These are phyloP conservation scores for Fragaria vesca DNA, from an alignment of 306 rosid genomes.

Conservation along the genomic window DNA sequence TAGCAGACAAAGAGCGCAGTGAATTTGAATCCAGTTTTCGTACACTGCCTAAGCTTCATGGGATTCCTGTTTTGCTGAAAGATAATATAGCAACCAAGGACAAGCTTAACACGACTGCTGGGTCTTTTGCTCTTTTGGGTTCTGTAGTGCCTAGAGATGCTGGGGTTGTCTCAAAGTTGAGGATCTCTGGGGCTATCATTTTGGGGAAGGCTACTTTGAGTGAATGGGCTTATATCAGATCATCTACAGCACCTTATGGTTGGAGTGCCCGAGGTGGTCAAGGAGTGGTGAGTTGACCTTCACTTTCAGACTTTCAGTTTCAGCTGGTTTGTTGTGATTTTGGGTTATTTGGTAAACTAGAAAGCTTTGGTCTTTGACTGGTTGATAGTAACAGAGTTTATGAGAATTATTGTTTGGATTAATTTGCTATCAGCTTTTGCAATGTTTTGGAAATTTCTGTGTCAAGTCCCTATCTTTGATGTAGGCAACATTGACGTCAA, in stretches of 20 bases:
- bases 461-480: neutral
- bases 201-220: constrained; percentile 61
- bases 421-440: neutral
- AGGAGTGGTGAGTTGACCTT: constrained; percentile 49
- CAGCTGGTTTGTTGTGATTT: neutral
- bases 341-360: neutral
- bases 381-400: neutral
- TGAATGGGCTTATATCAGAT: constrained; percentile 54
- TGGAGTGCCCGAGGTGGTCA: constrained; percentile 61
- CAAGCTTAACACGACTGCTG: constrained; percentile 61
- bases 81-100: constrained; percentile 72
- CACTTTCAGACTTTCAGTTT: neutral
- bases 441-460: neutral
- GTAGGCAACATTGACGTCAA: neutral
- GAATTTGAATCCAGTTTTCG: constrained; percentile 26
- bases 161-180: constrained; percentile 53
- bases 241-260: constrained; percentile 28
- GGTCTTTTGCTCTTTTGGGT: constrained; percentile 59
- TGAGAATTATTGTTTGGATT: neutral
- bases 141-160: constrained; percentile 66
- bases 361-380: neutral
- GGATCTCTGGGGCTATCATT: constrained; percentile 66
- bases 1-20: constrained; percentile 35
- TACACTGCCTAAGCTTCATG: constrained; percentile 42
- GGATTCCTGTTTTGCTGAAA: constrained; percentile 62